These are phyloP conservation scores for Pseudogymnoascus destructans DNA, from an alignment of 2,329 filamentous ascomycete species.

Conservation along the genomic window DNA sequence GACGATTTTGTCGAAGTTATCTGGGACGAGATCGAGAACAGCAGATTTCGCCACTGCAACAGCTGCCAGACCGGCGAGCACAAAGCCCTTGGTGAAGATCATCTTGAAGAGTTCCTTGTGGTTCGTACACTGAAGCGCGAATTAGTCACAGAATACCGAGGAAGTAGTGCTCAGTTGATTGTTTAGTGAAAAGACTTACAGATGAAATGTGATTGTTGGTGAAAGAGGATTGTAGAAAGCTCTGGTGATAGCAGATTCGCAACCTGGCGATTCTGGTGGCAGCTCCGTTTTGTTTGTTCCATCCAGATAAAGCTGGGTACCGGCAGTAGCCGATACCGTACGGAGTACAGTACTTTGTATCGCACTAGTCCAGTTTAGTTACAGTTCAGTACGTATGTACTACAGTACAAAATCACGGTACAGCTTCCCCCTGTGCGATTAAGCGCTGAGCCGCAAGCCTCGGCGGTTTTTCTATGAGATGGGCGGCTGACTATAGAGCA, in stretches of 20 bases:
- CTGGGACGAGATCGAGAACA: slow-evolving; percentile 77
- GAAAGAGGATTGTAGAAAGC: neutral
- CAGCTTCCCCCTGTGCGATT: neutral
- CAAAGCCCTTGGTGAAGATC: slow-evolving; percentile 43
- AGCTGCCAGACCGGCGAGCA: slow-evolving; percentile 41
- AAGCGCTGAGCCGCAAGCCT: neutral
- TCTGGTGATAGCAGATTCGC: slow-evolving; percentile 1
- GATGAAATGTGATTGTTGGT: slow-evolving; percentile 3
- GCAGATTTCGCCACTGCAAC: slow-evolving; percentile 58
- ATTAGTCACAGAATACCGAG: neutral
- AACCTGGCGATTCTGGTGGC: slow-evolving; percentile 2
- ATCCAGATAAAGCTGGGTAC: neutral
- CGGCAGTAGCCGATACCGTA: slow-evolving; percentile 1
- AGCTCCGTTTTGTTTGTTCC: neutral
- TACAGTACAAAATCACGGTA: neutral
- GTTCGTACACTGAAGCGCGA: neutral
- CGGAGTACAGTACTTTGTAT: neutral
- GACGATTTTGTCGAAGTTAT: slow-evolving; percentile 85
- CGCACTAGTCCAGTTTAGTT: neutral
- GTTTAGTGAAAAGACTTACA: neutral
- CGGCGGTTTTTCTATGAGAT: neutral
- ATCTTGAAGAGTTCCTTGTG: slow-evolving; percentile 17
- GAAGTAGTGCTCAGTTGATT: neutral
- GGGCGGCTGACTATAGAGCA: neutral
- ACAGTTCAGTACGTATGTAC: neutral